phyloP scores from a whole-genome alignment of 129 eudicot genomes.

The Chrysanthemum makinoi region DNA sequence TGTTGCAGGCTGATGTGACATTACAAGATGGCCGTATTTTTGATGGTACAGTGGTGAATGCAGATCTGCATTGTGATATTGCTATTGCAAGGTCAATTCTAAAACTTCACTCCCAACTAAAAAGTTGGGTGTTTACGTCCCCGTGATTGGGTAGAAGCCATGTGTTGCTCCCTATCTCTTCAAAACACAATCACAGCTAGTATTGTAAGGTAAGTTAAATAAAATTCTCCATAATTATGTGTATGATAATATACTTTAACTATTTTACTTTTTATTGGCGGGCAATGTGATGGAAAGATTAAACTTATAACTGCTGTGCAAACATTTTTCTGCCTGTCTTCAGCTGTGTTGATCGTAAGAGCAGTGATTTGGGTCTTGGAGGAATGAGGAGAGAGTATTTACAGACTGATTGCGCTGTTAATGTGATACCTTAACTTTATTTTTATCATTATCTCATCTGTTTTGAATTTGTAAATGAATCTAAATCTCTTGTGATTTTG shows the following conservation, averaged over 20 bases:
- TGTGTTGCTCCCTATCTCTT: slow-evolving; percentile 90
- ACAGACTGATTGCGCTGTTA: slow-evolving; percentile 90
- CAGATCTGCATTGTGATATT: slow-evolving; percentile 90
- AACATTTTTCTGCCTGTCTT: slow-evolving; percentile 15
- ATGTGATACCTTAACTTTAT: slow-evolving; percentile 43
- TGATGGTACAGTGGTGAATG: slow-evolving; percentile 90
- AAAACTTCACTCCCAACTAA: slow-evolving; percentile 80
- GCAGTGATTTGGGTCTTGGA: slow-evolving; percentile 95
- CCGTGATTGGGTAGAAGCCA: slow-evolving; percentile 87
- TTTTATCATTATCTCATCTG: slow-evolving; percentile 19
- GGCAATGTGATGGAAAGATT: neutral
- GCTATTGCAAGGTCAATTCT: slow-evolving; percentile 72
- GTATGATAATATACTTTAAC: neutral
- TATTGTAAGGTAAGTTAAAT: slow-evolving; percentile 63
- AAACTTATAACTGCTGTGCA: neutral
- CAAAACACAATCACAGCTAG: slow-evolving; percentile 92
- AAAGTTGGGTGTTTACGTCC: slow-evolving; percentile 86
- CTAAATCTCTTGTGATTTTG: slow-evolving; percentile 1
- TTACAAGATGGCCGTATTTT: slow-evolving; percentile 91
- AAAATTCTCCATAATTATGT: neutral
- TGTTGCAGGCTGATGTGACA: slow-evolving; percentile 80
- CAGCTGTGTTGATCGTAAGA: slow-evolving; percentile 96
- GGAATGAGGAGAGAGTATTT: slow-evolving; percentile 94
- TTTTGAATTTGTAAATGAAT: slow-evolving; percentile 15
- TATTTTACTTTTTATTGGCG: neutral